phyloP scores from a whole-genome alignment of 2,329 filamentous ascomycete species.

The Xenoacremonium recifei region DNA sequence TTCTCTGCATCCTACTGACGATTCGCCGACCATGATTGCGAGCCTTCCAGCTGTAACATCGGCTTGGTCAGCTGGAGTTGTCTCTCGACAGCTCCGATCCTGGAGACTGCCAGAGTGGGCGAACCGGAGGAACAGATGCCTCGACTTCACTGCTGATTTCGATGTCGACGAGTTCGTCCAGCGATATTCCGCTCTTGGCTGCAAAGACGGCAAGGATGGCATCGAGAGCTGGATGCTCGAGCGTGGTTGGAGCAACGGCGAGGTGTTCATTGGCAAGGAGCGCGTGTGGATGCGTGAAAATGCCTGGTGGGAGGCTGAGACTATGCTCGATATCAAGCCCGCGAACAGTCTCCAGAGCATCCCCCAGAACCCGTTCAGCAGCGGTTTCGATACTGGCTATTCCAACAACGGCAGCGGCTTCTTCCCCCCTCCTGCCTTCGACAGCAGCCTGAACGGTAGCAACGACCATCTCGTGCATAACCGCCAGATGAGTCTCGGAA shows the following conservation, averaged over 20 bases:
- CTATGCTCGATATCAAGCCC: constrained; percentile 87
- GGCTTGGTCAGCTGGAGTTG: constrained; percentile 87
- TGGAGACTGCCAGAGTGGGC: constrained; percentile 97
- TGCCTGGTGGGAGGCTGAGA: constrained; percentile 98
- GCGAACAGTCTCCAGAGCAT: constrained; percentile 43
- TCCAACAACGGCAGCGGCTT: constrained; percentile 66
- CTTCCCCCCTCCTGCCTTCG: constrained; percentile 63
- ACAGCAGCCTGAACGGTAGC: constrained; percentile 63
- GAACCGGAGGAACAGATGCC: constrained; percentile 83
- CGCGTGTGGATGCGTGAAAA: constrained; percentile 93
- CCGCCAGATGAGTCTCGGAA: constrained; percentile 55
- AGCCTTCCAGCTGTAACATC: constrained; percentile 70
- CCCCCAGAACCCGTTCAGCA: constrained; percentile 46
- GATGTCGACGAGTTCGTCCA: constrained; percentile 88
- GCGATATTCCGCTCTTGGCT: constrained; percentile 80
- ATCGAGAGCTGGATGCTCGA: constrained; percentile 94
- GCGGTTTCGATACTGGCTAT: constrained; percentile 67
- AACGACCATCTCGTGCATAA: constrained; percentile 69
- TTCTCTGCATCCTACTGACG: constrained; percentile 86
- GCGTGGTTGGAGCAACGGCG: constrained; percentile 96
- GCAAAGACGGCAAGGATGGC: constrained; percentile 84
- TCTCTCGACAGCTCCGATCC: constrained; percentile 87
- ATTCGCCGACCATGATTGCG: constrained; percentile 73
- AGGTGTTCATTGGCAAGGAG: constrained; percentile 86
- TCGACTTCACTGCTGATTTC: constrained; percentile 97